Conservation (phyloP, 176 grass and related monocot genomes). For the Oryza officinalis region DNA sequence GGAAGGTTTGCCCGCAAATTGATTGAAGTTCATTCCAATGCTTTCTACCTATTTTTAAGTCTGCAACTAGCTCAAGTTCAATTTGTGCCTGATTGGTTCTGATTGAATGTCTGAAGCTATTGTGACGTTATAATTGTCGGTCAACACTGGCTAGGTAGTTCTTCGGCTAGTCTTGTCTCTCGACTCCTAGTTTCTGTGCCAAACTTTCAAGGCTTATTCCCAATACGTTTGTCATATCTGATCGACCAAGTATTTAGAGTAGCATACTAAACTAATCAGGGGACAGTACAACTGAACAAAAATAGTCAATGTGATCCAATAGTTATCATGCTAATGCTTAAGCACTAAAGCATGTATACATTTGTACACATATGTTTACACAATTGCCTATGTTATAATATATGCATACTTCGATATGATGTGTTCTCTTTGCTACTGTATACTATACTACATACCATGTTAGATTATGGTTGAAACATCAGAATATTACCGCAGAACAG, state of each 20-base stretch:
- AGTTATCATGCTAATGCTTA: neutral
- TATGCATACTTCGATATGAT: too few relatives aligned
- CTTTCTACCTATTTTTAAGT: neutral
- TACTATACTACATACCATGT: too few relatives aligned
- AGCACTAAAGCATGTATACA: too few relatives aligned
- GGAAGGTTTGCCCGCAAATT: constrained; percentile 52
- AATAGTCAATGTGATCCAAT: neutral
- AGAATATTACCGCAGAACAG: too few relatives aligned
- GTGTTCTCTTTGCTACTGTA: too few relatives aligned
- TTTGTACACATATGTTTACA: too few relatives aligned
- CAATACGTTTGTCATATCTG: neutral
- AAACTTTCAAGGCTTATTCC: neutral
- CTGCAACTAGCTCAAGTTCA: neutral
- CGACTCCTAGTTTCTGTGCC: neutral
- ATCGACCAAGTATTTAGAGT: neutral
- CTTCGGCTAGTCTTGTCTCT: neutral
- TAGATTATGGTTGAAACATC: too few relatives aligned
- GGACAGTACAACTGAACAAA: neutral
- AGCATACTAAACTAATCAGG: neutral
- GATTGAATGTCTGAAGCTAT: neutral
- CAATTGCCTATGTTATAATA: too few relatives aligned
- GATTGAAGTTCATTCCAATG: neutral
- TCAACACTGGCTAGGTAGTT: neutral
- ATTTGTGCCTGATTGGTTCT: neutral
- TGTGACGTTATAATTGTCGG: neutral